Conservation (phyloP, 306 rosid species). For the Dicorynia guianensis region DNA sequence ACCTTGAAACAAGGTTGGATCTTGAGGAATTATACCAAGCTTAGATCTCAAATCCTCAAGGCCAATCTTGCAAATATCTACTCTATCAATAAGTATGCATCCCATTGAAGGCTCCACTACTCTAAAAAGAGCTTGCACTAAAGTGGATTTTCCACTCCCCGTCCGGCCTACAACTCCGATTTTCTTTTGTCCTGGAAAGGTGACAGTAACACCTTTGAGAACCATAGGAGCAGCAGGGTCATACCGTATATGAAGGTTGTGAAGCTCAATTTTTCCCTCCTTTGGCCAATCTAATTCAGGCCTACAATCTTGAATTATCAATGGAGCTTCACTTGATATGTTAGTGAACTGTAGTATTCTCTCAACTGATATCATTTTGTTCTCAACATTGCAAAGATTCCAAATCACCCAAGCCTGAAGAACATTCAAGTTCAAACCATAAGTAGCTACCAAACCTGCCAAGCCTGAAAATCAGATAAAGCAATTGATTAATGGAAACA, state of each 20-base stretch:
- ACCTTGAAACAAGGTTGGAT: slow-evolving; percentile 75
- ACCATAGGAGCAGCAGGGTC: slow-evolving; percentile 71
- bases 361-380: slow-evolving; percentile 92
- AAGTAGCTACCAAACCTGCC: slow-evolving; percentile 86
- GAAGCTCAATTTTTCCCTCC: slow-evolving; percentile 70
- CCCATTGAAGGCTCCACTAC: slow-evolving; percentile 76
- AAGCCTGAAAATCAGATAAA: slow-evolving; percentile 62
- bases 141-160: slow-evolving; percentile 87
- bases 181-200: slow-evolving; percentile 70
- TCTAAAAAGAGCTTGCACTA: slow-evolving; percentile 82
- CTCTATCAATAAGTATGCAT: slow-evolving; percentile 61
- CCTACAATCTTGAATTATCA: slow-evolving; percentile 56
- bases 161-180: slow-evolving; percentile 87
- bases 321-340: slow-evolving; percentile 76
- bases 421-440: slow-evolving; percentile 77
- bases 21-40: slow-evolving; percentile 81
- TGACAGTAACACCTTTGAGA: slow-evolving; percentile 77
- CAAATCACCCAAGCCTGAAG: slow-evolving; percentile 93
- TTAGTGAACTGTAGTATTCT: slow-evolving; percentile 77
- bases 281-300: slow-evolving; percentile 80
- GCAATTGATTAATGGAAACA: neutral
- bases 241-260: slow-evolving; percentile 66
- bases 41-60: slow-evolving; percentile 79
- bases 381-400: slow-evolving; percentile 91
- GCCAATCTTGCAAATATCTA: slow-evolving; percentile 71